phyloP scores from a whole-genome alignment of 768 basidiomycete genomes.

The Boletus rubescentipes region DNA sequence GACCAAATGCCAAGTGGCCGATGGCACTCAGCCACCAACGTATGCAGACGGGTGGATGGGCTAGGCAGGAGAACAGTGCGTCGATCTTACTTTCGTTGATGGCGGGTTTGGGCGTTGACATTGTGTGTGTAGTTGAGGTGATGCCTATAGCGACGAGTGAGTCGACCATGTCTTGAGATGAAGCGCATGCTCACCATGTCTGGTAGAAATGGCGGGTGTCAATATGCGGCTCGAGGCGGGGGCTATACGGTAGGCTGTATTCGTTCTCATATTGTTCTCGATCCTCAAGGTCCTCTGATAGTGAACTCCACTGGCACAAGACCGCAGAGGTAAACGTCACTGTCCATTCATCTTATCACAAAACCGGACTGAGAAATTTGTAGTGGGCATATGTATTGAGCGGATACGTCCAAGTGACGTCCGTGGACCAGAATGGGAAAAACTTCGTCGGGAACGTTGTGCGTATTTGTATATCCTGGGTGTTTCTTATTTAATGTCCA shows the following conservation, averaged over 20 bases:
- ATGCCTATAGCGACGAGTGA: constrained; percentile 39
- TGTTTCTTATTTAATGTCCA: constrained; percentile 13
- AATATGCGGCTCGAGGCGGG: constrained; percentile 40
- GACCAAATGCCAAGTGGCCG: constrained; percentile 56
- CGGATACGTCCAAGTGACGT: constrained; percentile 42
- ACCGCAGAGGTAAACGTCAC: constrained; percentile 23
- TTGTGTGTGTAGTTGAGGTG: constrained; percentile 24
- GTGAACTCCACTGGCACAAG: constrained; percentile 44
- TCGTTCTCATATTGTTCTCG: neutral
- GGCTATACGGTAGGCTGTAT: constrained; percentile 32
- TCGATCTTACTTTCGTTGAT: neutral
- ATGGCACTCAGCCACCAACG: constrained; percentile 57
- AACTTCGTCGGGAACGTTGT: constrained; percentile 50
- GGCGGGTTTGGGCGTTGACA: neutral
- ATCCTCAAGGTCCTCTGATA: constrained; percentile 2
- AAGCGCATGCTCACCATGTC: neutral
- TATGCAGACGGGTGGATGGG: constrained; percentile 59
- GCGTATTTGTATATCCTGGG: constrained; percentile 9
- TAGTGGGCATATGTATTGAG: constrained; percentile 54
- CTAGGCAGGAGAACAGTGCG: constrained; percentile 54
- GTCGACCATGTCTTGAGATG: constrained; percentile 8
- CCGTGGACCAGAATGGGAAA: constrained; percentile 46
- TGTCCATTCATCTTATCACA: neutral
- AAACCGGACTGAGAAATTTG: neutral
- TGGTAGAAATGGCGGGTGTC: constrained; percentile 24